Evolutionary conservation across 495 filamentous ascomycete genomes (phyloP), one percentile per base, ranked within the genome.

Genomic region (Stereocaulon alpinum): DNA sequence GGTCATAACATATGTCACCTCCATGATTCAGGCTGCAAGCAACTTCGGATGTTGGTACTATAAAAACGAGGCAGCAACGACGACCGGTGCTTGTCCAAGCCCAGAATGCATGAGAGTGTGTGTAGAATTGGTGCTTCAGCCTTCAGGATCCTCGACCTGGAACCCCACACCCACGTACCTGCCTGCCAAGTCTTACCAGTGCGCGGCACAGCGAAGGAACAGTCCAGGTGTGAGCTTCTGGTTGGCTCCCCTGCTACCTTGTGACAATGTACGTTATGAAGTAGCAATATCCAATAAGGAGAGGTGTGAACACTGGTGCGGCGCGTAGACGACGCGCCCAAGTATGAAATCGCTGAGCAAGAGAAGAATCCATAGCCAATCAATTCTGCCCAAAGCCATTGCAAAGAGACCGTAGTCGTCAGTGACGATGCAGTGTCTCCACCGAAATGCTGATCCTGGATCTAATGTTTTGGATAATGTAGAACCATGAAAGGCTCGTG

Each of bases 281-380:
- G 27, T 27, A 52, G 17, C 7, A 37, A 2, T 12, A 12, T 6
- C 34, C 34, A 37, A 37, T 37, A 37, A 37, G 9, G 7, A 37
- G 34, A 37, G 12, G 34, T 10, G 5, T 7, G 34, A 37, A 37
- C 2, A 0, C 7, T 12, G 27, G 29, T 17, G 17, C 18, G 49
- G 49, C 49, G 49, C 49, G 49, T 52, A 34, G 18, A 52, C 17
- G 29, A 52, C 49, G 49, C 49, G 49, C 30, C 34, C 49, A 18
- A 29, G 29, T 52, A 29, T 52, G 29, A 51, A 51, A 12, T 27
- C 48, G 48, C 27, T 10, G 29, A 10, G 48, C 49, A 52, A 4
- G 49, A 20, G 29, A 20, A 52, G 30, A 29, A 17, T 52, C 34
- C 24, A 37, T 52, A 50, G 24, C 24, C 24, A 24, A 24, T 3